phyloP scores from a whole-genome alignment of 768 basidiomycete genomes.

The Trametes punicea region DNA sequence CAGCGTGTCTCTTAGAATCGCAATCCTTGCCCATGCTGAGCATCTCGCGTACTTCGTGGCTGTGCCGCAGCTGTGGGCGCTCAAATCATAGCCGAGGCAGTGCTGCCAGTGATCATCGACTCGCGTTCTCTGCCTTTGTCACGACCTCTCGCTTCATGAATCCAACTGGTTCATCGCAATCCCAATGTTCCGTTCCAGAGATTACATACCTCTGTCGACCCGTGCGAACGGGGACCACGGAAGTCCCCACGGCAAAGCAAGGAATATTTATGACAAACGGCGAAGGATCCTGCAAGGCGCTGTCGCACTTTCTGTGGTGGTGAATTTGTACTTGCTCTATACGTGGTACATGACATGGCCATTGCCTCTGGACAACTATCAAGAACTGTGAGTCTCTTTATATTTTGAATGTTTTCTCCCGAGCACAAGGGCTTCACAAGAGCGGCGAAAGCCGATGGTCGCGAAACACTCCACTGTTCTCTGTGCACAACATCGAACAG shows the following conservation, averaged over 20 bases:
- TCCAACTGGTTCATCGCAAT: too few species aligned
- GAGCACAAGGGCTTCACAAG: neutral
- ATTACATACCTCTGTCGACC: slow-evolving; percentile 2
- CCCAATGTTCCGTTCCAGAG: slow-evolving; percentile 1
- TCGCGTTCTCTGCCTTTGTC: too few species aligned
- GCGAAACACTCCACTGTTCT: too few species aligned
- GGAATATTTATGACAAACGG: slow-evolving; percentile 3
- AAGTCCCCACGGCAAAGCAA: neutral
- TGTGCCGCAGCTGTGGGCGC: too few species aligned
- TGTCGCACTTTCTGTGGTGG: slow-evolving; percentile 7
- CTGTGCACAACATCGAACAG: neutral
- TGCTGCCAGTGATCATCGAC: too few species aligned
- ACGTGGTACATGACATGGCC: neutral
- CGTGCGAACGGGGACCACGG: neutral
- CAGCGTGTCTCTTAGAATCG: too few species aligned
- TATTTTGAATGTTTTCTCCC: neutral
- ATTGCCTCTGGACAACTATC: slow-evolving; percentile 19
- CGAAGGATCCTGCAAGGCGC: neutral
- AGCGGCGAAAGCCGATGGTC: neutral
- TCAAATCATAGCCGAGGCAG: too few species aligned
- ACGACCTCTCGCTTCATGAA: neutral
- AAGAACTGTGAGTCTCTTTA: slow-evolving; percentile 17
- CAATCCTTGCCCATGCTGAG: too few species aligned
- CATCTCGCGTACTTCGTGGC: too few species aligned
- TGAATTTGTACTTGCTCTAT: slow-evolving; percentile 11